These are phyloP conservation scores for Lathyrus aphaca DNA, from an alignment of 306 rosid species.

Conservation along the genomic window DNA sequence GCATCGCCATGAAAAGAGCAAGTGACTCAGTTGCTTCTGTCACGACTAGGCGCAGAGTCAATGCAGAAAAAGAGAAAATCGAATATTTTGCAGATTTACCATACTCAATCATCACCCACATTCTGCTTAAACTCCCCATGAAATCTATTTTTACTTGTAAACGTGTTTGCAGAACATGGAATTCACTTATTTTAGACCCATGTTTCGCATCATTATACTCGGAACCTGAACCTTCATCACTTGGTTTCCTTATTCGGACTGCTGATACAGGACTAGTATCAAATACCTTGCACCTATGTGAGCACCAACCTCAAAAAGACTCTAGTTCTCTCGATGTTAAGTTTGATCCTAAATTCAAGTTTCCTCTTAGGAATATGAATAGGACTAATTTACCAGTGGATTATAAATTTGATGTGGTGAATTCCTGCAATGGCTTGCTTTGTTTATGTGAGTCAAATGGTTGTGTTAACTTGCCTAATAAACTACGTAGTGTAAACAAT, in stretches of 20 bases:
- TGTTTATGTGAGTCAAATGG: conserved; percentile 15
- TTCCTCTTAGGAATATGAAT: background rate
- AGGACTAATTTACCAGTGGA: background rate
- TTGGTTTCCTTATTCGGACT: background rate
- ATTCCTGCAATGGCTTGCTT: conserved; percentile 43
- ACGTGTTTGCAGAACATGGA: background rate
- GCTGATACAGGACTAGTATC: background rate
- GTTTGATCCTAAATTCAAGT: background rate
- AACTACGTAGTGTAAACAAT: background rate
- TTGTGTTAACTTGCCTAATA: no score
- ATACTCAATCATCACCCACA: background rate
- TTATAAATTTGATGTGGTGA: conserved; percentile 9
- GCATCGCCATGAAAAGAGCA: background rate
- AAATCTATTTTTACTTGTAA: background rate
- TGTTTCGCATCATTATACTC: background rate
- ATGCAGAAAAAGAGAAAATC: background rate
- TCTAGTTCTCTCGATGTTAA: background rate
- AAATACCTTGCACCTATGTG: background rate
- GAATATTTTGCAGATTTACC: background rate
- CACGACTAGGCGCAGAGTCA: background rate
- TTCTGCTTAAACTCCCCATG: background rate
- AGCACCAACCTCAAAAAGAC: background rate
- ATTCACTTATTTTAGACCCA: background rate
- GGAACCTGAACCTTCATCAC: background rate
- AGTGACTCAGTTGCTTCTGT: background rate